Evolutionary conservation across 139 green algal genomes (phyloP), one percentile per base, ranked within the genome.

Genomic region (Chlamydomonas incerta): DNA sequence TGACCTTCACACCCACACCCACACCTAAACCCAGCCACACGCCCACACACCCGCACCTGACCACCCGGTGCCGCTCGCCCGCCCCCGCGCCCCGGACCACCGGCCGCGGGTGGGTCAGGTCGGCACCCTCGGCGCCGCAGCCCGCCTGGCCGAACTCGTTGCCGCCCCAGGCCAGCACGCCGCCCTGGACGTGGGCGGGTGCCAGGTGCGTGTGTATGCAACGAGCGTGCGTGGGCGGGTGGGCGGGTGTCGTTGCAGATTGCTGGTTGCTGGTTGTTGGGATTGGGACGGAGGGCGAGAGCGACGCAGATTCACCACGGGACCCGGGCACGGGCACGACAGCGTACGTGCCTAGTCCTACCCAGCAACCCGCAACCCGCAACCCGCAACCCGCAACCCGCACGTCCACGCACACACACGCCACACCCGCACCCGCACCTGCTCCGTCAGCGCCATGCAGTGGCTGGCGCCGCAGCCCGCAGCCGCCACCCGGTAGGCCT

Each of bases 91-190:
- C 50, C 80, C 72, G 52, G 80, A 26, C 81, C 72, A 88, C 24
- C 1, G 75, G 72, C 58, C 81, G 81, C 10, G 85, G 80, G 57
- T 82, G 90, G 71, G 71, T 52, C 60, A 88, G 86, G 70, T 72
- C 74, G 3, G 70, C 33, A 31, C 57, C 60, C 85, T 83, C 73
- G 18, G n/a, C 67, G 24, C 85, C 87, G 18, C 91, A 73, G 0
- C 93, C 95, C 24, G 94, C 79, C 85, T 97, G 95, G 8, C 94
- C 95, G 50, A 81, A 92, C 72, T 97, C 94, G 41, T 74, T 80
- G 62, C 58, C 67, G 10, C 95, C 76, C 76, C 76, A 83, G 15
- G 60, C n/a, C 35, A 83, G 3, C 60, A 83, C 62, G 0, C 5
- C 5, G 37, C 76, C 76, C 76, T 83, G 37, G 21, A 50, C 8